A percentile compares a stretch with the other conserved stretches of the same genome.
These are phyloP conservation scores for Pythium sukuiense DNA, from an alignment of 352 stramenopile genomes.

Conservation along the genomic window DNA sequence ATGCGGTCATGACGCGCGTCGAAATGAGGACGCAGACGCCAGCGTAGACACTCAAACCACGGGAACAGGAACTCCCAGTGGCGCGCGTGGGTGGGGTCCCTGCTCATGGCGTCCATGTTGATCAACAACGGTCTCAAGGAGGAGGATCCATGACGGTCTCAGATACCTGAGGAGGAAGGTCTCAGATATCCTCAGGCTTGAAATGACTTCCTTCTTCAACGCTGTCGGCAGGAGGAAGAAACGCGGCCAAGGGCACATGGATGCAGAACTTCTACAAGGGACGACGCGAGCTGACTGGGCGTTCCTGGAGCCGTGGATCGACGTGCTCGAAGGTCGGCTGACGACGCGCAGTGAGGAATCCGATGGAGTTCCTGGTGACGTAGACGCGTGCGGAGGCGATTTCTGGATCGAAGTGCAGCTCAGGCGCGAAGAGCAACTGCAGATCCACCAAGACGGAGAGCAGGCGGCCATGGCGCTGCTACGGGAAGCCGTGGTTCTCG, in stretches of 20 bases:
- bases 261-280: not conserved
- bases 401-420: constrained; percentile 10
- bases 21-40: no score
- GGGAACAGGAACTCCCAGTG: no score
- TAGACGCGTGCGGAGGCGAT: not conserved
- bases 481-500: constrained; percentile 8
- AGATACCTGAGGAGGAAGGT: not conserved
- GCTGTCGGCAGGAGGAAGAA: not conserved
- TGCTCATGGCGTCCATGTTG: no score
- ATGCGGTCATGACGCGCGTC: no score
- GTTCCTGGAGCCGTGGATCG: constrained; percentile 9
- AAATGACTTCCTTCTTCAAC: constrained; percentile 5
- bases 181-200: constrained; percentile 5
- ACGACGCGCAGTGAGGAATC: not conserved
- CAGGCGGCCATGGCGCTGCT: not conserved
- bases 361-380: not conserved
- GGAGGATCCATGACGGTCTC: no score
- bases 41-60: no score
- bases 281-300: constrained; percentile 5
- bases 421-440: constrained; percentile 7
- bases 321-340: not conserved
- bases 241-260: not conserved
- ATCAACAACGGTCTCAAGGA: no score
- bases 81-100: no score
- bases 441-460: constrained; percentile 5